Conservation (phyloP, 2,329 filamentous ascomycete genomes). For the Penicillium brevicompactum region DNA sequence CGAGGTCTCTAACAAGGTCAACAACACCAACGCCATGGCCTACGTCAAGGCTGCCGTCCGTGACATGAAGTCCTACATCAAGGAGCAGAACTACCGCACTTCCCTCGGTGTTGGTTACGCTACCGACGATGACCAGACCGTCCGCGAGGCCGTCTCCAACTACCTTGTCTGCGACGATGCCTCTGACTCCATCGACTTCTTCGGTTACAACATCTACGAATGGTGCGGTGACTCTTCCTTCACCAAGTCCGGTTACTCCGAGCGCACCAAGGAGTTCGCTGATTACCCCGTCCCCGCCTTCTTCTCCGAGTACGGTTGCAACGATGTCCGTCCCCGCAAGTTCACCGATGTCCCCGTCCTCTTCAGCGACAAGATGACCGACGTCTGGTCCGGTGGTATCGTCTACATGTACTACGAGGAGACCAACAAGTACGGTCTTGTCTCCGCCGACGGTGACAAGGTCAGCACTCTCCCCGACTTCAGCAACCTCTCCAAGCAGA, state of each 20-base stretch:
- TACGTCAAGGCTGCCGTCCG: constrained; percentile 98
- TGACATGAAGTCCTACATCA: constrained; percentile 94
- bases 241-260: constrained; percentile 74
- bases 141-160: constrained; percentile 77
- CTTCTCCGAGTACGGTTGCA: constrained; percentile 99
- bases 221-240: constrained; percentile 91
- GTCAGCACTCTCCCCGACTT: constrained; percentile 75
- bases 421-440: constrained; percentile 73
- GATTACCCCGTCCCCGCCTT: constrained; percentile 93
- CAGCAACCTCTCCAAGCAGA: constrained; percentile 68
- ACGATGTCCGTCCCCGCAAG: constrained; percentile 68
- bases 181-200: constrained; percentile 81
- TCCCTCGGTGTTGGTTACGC: constrained; percentile 90
- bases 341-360: constrained; percentile 86
- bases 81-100: constrained; percentile 68
- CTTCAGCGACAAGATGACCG: constrained; percentile 78
- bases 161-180: constrained; percentile 90
- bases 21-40: constrained; percentile 87
- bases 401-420: constrained; percentile 99
- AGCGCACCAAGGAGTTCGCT: constrained; percentile 81
- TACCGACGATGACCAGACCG: constrained; percentile 85
- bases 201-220: constrained; percentile 99
- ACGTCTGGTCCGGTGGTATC: constrained; percentile 91
- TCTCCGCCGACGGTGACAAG: constrained; percentile 65
- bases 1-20: constrained; percentile 86